These are phyloP conservation scores for Curvularia spicifera DNA, from an alignment of 2,329 filamentous ascomycete genomes.

Conservation along the genomic window DNA sequence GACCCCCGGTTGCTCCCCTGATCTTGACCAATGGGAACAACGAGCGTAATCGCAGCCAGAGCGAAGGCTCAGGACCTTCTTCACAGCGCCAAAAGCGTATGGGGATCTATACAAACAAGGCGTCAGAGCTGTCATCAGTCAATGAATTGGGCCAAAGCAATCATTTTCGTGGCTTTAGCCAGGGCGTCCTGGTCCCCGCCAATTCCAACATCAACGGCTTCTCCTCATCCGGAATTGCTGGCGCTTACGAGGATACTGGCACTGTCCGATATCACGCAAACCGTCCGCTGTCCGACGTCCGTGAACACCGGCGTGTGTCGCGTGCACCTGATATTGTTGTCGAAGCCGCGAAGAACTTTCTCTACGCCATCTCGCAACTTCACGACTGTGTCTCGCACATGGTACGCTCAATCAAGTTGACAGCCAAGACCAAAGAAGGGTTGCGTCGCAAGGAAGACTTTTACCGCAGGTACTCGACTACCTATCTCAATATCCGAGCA, in stretches of 20 bases:
- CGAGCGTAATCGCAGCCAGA: slow-evolving; percentile 70
- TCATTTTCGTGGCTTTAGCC: slow-evolving; percentile 64
- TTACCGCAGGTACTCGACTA: slow-evolving; percentile 63
- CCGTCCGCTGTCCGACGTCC: slow-evolving; percentile 62
- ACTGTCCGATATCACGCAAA: slow-evolving; percentile 48
- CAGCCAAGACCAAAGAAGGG: slow-evolving; percentile 54
- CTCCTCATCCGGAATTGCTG: slow-evolving; percentile 43
- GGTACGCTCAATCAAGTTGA: slow-evolving; percentile 45
- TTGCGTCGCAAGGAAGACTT: slow-evolving; percentile 51
- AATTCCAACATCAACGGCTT: slow-evolving; percentile 35
- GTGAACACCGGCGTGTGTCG: slow-evolving; percentile 60
- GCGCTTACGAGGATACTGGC: slow-evolving; percentile 44
- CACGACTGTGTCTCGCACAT: slow-evolving; percentile 47
- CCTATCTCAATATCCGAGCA: slow-evolving; percentile 62
- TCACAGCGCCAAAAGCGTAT: slow-evolving; percentile 64
- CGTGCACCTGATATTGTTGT: slow-evolving; percentile 58
- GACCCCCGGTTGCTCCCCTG: slow-evolving; percentile 75
- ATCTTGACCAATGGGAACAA: slow-evolving; percentile 69
- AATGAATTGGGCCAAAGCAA: slow-evolving; percentile 60
- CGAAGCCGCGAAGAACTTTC: slow-evolving; percentile 62
- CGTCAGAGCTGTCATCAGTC: slow-evolving; percentile 60
- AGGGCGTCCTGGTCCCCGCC: slow-evolving; percentile 57
- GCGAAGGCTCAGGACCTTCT: slow-evolving; percentile 62
- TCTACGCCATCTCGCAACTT: slow-evolving; percentile 62
- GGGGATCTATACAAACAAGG: slow-evolving; percentile 65